Evolutionary conservation across 2,329 filamentous ascomycete species (phyloP), one percentile per base, ranked within the genome.

Genomic region (Fusarium tuaranense): DNA sequence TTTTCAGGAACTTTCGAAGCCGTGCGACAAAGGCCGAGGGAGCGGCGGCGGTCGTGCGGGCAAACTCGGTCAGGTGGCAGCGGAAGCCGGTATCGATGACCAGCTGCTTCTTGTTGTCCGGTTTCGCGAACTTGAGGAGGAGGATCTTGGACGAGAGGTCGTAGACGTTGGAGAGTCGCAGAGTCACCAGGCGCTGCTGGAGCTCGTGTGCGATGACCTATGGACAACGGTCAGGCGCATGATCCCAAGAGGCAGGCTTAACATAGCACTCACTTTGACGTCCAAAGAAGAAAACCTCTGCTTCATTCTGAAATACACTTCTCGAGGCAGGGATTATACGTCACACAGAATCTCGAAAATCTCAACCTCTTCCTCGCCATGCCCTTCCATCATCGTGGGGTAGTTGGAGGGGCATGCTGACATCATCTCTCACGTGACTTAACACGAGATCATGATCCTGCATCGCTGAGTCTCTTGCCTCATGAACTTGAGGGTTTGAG

Each of bases 181-280:
- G 88, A 69, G 91, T 91, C 68, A 93, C 90, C 64, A 99, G 89
- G 74, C 89, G 90, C 73, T 90, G 87, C 69, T 95, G 92, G 72
- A 99, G 93, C 89, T 99, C 97, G 82, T 97, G 94, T 67, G 95
- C 93, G 81, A 98, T 97, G 84, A 97, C 95, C 94, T 97, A 80
- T 63, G 22, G 41, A 34, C 25, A 20, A 55, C 5, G 36, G 65
- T 75, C 63, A 75, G 70, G 39, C 36, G 12, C 51, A 53, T 18
- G 38, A 9, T 16, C 34, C 7, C 12, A 34, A n/a, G 46, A 10
- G 57, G n/a, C 10, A 36, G 16, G 18, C 20, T 62, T 41, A 27
- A 20, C 7, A 22, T 32, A 63, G 7, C 16, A 55, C 70, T 39
- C 80, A 91, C 92, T 86, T 92, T 93, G 78, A 95, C 92, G 81